A percentile compares a stretch with the other conserved stretches of the same genome.
Evolutionary conservation across 495 filamentous ascomycete species (phyloP).

Genomic region (Penicillium samsonianum): DNA sequence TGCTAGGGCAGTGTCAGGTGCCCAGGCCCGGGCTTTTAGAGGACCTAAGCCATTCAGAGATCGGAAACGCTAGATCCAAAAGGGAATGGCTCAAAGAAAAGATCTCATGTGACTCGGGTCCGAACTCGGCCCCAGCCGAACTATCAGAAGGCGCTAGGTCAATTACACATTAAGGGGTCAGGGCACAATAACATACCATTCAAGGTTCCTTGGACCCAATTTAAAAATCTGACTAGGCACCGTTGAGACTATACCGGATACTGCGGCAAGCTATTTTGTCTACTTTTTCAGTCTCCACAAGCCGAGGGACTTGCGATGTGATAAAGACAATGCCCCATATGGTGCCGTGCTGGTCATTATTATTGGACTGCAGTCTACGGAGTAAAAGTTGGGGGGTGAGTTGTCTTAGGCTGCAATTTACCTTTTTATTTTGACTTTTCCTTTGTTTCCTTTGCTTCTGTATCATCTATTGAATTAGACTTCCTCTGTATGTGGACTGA

Average conservation of each 20-base stretch:
- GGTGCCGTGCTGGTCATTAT: background rate
- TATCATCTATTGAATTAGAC: background rate
- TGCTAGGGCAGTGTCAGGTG: background rate
- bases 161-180: background rate
- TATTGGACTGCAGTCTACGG: background rate
- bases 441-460: background rate
- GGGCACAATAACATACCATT: background rate
- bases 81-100: background rate
- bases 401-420: background rate
- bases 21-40: too few species aligned
- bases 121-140: constrained; percentile 9
- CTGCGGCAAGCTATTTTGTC: background rate
- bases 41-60: constrained; percentile 16
- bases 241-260: background rate
- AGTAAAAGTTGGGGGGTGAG: background rate
- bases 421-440: background rate
- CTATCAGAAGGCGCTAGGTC: background rate
- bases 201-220: background rate
- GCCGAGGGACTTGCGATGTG: constrained; percentile 20
- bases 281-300: constrained; percentile 18
- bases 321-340: constrained; percentile 3
- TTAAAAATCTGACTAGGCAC: background rate
- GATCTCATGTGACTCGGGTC: constrained; percentile 7
- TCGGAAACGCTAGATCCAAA: constrained; percentile 8
- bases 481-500: constrained; percentile 20